phyloP scores from a whole-genome alignment of 176 grass and related monocot genomes.

The Bothriochloa decipiens region DNA sequence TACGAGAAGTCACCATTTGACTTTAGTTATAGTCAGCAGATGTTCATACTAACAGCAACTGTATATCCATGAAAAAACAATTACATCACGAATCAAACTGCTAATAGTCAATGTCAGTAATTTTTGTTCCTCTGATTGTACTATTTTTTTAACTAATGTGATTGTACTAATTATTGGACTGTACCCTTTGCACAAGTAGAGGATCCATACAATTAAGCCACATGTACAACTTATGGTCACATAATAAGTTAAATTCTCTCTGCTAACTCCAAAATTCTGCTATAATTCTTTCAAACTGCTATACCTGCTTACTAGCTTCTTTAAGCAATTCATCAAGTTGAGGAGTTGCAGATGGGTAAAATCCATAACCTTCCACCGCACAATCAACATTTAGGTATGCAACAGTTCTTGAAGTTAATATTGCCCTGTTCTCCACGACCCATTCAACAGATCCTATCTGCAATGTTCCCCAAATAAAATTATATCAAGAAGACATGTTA shows the following conservation, averaged over 20 bases:
- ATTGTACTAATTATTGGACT: neutral
- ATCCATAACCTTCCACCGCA: conserved; percentile 53
- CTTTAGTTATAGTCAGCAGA: neutral
- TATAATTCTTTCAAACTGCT: conserved; percentile 18
- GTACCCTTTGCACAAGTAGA: conserved; percentile 12
- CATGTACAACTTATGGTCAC: neutral
- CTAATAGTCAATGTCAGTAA: neutral
- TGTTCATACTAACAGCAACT: conserved; percentile 2
- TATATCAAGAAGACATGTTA: conserved; percentile 5
- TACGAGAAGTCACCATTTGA: neutral
- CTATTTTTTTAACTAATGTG: too few species aligned
- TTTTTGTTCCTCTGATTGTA: conserved; percentile 12
- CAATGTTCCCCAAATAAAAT: conserved; percentile 10
- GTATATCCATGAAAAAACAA: neutral
- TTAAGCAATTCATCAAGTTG: conserved; percentile 83
- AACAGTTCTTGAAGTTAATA: conserved; percentile 71
- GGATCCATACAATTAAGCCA: neutral
- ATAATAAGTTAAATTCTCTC: neutral
- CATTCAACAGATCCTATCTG: conserved; percentile 95
- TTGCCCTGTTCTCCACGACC: conserved; percentile 85
- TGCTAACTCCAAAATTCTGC: neutral
- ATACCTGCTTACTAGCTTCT: conserved; percentile 78
- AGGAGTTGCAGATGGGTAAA: conserved; percentile 71
- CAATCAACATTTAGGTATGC: conserved; percentile 85
- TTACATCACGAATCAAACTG: neutral